Conservation (phyloP, 257 asterid genomes). For the Osmanthus fragrans region DNA sequence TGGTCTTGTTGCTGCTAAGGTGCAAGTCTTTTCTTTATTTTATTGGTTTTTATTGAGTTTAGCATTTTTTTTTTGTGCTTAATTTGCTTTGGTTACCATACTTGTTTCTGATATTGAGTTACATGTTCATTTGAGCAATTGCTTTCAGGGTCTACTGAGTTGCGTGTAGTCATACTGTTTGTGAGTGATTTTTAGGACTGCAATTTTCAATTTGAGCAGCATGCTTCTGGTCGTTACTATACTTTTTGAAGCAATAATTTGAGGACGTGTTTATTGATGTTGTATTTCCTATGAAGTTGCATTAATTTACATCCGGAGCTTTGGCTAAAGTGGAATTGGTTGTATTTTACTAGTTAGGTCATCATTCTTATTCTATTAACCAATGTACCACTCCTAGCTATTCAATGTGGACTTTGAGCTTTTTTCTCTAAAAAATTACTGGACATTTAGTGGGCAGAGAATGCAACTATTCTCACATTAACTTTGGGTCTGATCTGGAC, state of each 20-base stretch:
- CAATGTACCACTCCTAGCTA: neutral
- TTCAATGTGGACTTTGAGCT: neutral
- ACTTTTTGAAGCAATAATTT: neutral
- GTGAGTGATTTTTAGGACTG: neutral
- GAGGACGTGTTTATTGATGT: neutral
- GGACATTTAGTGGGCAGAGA: neutral
- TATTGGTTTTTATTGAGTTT: neutral
- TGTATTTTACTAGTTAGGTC: neutral
- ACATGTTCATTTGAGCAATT: slow-evolving; percentile 9
- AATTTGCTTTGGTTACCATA: neutral
- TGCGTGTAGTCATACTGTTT: neutral
- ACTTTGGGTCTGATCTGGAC: neutral
- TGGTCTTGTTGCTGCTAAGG: slow-evolving; percentile 97
- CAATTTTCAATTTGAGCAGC: neutral
- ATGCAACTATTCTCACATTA: neutral
- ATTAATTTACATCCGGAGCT: neutral
- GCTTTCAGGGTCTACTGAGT: neutral
- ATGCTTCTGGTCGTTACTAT: neutral
- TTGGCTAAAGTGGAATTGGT: neutral
- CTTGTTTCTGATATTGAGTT: neutral
- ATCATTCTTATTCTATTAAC: neutral
- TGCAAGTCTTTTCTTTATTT: slow-evolving; percentile 24
- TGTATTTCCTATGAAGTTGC: neutral
- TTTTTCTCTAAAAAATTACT: neutral
- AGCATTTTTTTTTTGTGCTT: neutral